A percentile compares a stretch with the other conserved stretches of the same genome.
Conservation (phyloP, 495 filamentous ascomycete species). For the Opeltia flavorubescens region DNA sequence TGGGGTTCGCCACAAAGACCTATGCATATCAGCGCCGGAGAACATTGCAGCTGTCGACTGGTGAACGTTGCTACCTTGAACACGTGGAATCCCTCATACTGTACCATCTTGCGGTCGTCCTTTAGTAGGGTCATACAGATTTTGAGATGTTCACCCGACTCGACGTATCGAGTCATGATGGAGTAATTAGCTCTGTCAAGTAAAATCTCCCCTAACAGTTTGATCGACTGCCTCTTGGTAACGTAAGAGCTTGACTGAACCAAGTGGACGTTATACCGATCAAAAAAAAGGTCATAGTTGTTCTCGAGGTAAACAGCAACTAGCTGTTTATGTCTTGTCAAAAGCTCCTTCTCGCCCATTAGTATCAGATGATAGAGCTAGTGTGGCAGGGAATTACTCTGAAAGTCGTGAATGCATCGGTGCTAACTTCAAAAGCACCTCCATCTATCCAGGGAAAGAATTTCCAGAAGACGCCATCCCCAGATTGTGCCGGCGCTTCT, state of each 20-base stretch:
- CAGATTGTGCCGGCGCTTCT: slow-evolving; percentile 44
- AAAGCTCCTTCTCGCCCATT: slow-evolving; percentile 51
- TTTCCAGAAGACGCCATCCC: slow-evolving; percentile 83
- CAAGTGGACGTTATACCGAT: slow-evolving; percentile 74
- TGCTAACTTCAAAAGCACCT: slow-evolving; percentile 88
- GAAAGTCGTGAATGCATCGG: slow-evolving; percentile 95
- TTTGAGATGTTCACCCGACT: slow-evolving; percentile 88
- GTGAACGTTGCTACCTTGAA: slow-evolving; percentile 55
- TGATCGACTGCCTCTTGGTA: slow-evolving; percentile 96
- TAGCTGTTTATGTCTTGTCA: slow-evolving; percentile 85
- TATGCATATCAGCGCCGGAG: slow-evolving; percentile 14
- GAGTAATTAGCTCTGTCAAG: slow-evolving; percentile 92
- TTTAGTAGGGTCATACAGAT: slow-evolving; percentile 92
- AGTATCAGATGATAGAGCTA: not conserved
- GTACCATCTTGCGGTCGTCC: slow-evolving; percentile 95
- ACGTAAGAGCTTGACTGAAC: slow-evolving; percentile 91
- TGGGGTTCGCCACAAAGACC: slow-evolving; percentile 95
- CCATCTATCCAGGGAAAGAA: slow-evolving; percentile 97
- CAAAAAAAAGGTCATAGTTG: slow-evolving; percentile 87
- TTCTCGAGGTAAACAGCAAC: slow-evolving; percentile 72
- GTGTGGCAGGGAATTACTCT: slow-evolving; percentile 40
- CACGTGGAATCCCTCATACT: slow-evolving; percentile 98
- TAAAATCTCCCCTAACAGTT: slow-evolving; percentile 86
- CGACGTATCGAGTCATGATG: slow-evolving; percentile 95
- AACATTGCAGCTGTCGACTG: not conserved